These are phyloP conservation scores for Schoenoplectus triqueter DNA, from an alignment of 202 grass and related monocot genomes.

Conservation along the genomic window DNA sequence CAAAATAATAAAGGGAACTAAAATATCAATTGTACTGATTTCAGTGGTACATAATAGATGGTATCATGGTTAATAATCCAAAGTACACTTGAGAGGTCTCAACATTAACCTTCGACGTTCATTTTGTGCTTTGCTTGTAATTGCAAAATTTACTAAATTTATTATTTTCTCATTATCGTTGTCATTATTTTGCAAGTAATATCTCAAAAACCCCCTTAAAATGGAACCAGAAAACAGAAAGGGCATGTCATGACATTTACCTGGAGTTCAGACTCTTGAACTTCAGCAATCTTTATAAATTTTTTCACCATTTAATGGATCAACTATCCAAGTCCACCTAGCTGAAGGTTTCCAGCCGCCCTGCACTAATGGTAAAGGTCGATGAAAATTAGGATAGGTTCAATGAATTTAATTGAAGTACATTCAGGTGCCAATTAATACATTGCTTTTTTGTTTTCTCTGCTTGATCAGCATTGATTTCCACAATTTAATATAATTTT, in stretches of 20 bases:
- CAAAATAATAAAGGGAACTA: neutral
- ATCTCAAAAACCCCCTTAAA: neutral
- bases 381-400: too few relatives aligned
- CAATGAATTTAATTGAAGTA: neutral
- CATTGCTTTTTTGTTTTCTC: neutral
- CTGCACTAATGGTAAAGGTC: conserved; percentile 64
- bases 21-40: conserved; percentile 6
- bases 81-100: neutral
- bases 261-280: conserved; percentile 77
- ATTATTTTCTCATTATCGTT: conserved; percentile 20
- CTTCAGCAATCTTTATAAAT: conserved; percentile 81
- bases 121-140: neutral
- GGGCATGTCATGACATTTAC: conserved; percentile 37
- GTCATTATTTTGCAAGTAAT: neutral
- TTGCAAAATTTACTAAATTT: neutral
- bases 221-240: neutral
- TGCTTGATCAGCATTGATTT: neutral
- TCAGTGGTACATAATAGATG: neutral
- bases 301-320: conserved; percentile 85
- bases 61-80: neutral
- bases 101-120: neutral
- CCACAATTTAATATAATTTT: neutral
- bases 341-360: conserved; percentile 68
- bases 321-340: conserved; percentile 72
- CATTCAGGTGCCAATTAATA: conserved; percentile 13